Evolutionary conservation across 2,329 filamentous ascomycete genomes (phyloP), one percentile per base, ranked within the genome.

Genomic region (Arthrinium phaeospermum): DNA sequence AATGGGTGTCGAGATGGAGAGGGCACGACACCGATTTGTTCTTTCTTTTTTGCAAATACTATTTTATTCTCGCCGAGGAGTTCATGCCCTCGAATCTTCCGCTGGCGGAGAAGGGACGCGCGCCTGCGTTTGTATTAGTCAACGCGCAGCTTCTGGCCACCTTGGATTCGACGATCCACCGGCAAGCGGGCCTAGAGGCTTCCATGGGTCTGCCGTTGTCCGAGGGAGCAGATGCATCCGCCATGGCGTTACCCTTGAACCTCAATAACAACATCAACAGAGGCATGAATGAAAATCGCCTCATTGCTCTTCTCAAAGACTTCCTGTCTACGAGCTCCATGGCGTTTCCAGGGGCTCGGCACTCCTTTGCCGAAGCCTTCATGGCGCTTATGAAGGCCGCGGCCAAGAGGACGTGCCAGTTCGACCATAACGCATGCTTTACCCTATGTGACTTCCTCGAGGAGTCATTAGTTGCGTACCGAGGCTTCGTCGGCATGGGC

Each of bases 381-480:
- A 91, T 91, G 77, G 85, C 86, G 37, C 84, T 97, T 41, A 86
- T 96, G 79, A 94, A 93, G 79, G 91, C 92, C 0, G 90, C 92
- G 1, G 91, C 94, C 1, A 90, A 91, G 75, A 91, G 90, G 75
- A 95, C 93, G 0, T 95, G 94, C 0, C 86, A 94, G 71, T 97
- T 92, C 79, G 92, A 97, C 80, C 93, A 94, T 79, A 91, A 91
- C 74, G 93, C 94, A 24, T 97, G 94, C 81, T 96, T 96, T 79
- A 93, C 94, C 13, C 86, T 98, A n/a, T 96, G 95, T 79, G 95
- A 98, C 80, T 95, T 98, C 75, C 85, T 98, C 37, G 94, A 98
- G 79, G 95, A 98, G 81, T 88, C 92, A 1, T 85, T 97, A 69
- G 85, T 90, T 22, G 91, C 94, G 53, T 88, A 88, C 73, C 84